phyloP scores from a whole-genome alignment of 768 basidiomycete genomes.

The Suillus weaverae region DNA sequence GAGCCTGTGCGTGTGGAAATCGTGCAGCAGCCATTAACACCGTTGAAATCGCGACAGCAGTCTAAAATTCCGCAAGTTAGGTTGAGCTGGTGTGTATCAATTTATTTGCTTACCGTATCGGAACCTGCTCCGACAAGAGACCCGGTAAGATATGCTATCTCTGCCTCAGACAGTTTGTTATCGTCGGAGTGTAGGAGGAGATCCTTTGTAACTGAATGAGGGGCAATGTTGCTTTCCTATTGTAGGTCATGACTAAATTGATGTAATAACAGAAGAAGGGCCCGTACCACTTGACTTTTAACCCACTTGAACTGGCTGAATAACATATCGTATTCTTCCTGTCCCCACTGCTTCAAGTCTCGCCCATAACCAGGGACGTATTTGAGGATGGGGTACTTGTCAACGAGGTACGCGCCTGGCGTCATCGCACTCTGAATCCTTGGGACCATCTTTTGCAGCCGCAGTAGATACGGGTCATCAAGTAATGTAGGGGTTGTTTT shows the following conservation, averaged over 20 bases:
- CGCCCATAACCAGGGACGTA: conserved; percentile 65
- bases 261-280: conserved; percentile 17
- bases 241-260: conserved; percentile 16
- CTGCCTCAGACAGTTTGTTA: conserved; percentile 49
- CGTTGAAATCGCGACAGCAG: conserved; percentile 26
- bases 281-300: conserved; percentile 41
- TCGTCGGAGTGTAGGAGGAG: conserved; percentile 47
- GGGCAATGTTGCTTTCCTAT: conserved; percentile 14
- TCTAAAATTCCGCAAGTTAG: conserved; percentile 12
- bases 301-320: conserved; percentile 47
- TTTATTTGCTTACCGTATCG: conserved; percentile 41
- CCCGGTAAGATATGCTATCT: conserved; percentile 59
- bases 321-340: conserved; percentile 52
- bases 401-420: conserved; percentile 35
- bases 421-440: conserved; percentile 32
- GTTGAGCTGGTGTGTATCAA: rapidly evolving
- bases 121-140: conserved; percentile 64
- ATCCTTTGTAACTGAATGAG: conserved; percentile 49
- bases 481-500: conserved; percentile 21
- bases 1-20: conserved; percentile 33
- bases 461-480: conserved; percentile 22
- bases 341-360: conserved; percentile 53
- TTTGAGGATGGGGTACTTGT: conserved; percentile 35
- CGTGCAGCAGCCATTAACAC: conserved; percentile 40
- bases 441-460: conserved; percentile 29